Conservation (phyloP, 208 protist species). For the Hexamita inflata region DNA sequence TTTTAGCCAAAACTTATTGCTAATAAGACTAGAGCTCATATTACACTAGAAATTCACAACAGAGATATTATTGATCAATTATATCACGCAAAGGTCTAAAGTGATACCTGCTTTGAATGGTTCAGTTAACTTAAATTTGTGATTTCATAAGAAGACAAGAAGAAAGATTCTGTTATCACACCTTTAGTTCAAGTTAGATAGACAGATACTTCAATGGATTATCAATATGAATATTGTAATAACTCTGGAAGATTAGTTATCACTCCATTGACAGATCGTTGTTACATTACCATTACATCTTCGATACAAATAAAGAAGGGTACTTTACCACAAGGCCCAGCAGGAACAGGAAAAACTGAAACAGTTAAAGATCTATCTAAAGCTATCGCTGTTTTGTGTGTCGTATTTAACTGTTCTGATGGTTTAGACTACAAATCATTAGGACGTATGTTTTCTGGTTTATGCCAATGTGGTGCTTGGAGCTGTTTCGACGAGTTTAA, state of each 20-base stretch:
- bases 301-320: slow-evolving; percentile 76
- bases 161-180: background rate
- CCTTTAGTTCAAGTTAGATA: slow-evolving; percentile 64
- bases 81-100: slow-evolving; percentile 44
- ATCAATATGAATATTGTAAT: slow-evolving; percentile 90
- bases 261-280: slow-evolving; percentile 82
- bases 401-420: slow-evolving; percentile 95
- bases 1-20: background rate
- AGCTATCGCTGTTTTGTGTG: slow-evolving; percentile 78
- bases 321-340: slow-evolving; percentile 82
- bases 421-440: slow-evolving; percentile 83
- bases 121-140: slow-evolving; percentile 78
- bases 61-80: slow-evolving; percentile 82
- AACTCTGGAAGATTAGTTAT: slow-evolving; percentile 86
- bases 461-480: slow-evolving; percentile 88
- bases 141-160: slow-evolving; percentile 26
- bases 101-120: slow-evolving; percentile 76
- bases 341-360: slow-evolving; percentile 93
- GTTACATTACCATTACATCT: slow-evolving; percentile 89
- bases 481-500: slow-evolving; percentile 87
- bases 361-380: slow-evolving; percentile 93
- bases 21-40: slow-evolving; percentile 22
- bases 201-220: slow-evolving; percentile 66
- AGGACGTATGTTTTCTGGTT: slow-evolving; percentile 75
- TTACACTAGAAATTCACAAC: slow-evolving; percentile 93